Percentiles rank a stretch among this genome's conserved stretches.
These are phyloP conservation scores for Triticum turgidum DNA, from an alignment of 176 grass and related monocot species.

Conservation along the genomic window DNA sequence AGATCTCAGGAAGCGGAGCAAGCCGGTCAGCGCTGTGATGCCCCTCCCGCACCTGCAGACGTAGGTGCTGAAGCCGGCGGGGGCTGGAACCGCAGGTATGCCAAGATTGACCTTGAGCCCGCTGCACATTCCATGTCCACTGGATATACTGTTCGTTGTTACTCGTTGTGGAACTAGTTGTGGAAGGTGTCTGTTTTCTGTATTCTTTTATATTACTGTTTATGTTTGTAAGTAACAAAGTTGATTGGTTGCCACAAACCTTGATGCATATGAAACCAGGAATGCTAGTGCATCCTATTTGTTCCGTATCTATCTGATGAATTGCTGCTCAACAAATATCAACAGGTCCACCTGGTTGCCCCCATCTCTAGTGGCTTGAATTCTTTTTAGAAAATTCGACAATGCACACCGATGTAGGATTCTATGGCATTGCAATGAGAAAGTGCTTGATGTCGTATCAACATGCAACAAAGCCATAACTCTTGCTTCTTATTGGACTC, in stretches of 20 bases:
- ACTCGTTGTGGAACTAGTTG: not conserved
- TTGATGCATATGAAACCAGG: not conserved
- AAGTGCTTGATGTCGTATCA: not conserved
- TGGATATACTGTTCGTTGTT: not conserved
- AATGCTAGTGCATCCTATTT: not conserved
- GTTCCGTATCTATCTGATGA: not conserved
- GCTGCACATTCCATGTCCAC: not conserved
- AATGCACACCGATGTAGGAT: not conserved
- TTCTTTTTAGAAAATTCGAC: not conserved
- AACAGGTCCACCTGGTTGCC: not conserved
- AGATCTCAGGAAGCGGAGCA: not conserved
- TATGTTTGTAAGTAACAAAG: not conserved
- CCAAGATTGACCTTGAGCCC: not conserved
- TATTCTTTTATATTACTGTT: not conserved
- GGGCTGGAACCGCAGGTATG: constrained; percentile 10
- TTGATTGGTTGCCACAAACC: not conserved
- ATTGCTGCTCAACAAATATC: not conserved
- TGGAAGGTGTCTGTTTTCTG: not conserved
- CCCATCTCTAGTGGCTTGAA: not conserved
- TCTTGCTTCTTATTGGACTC: not conserved
- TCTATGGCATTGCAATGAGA: not conserved
- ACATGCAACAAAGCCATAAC: not conserved
- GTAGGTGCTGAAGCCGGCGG: not conserved
- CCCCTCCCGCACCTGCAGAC: not conserved
- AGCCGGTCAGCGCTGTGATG: not conserved